phyloP scores from a whole-genome alignment of 1,139 yeast species.

The Suhomyces maxii region DNA sequence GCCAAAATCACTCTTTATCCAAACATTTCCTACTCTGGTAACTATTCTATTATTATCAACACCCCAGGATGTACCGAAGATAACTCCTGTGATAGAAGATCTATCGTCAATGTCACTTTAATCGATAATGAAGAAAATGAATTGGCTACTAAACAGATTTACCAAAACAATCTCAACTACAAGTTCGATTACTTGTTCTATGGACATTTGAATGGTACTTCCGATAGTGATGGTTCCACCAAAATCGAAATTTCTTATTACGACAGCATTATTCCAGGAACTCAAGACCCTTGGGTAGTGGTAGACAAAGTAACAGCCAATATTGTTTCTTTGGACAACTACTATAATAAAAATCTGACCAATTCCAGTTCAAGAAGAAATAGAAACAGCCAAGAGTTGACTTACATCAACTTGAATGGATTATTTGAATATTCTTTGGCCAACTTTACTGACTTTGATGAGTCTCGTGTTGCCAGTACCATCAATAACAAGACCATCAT shows the following conservation, averaged over 20 bases:
- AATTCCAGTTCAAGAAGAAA: conserved; percentile 22
- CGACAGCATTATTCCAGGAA: conserved; percentile 28
- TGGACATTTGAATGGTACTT: conserved; percentile 62
- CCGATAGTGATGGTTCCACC: conserved; percentile 45
- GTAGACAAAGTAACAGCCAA: conserved; percentile 69
- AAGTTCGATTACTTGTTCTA: conserved; percentile 78
- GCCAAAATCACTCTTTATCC: conserved; percentile 65
- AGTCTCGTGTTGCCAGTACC: conserved; percentile 26
- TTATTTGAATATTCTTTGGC: conserved; percentile 76
- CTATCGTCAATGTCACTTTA: conserved; percentile 76
- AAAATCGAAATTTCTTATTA: conserved; percentile 48
- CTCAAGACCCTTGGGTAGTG: conserved; percentile 53
- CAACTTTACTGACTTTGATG: conserved; percentile 59
- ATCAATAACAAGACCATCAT: conserved; percentile 28
- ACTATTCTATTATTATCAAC: conserved; percentile 66
- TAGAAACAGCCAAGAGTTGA: conserved; percentile 22
- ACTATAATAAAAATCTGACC: conserved; percentile 31
- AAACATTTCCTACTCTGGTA: conserved; percentile 70
- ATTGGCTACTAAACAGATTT: conserved; percentile 48
- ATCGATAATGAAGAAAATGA: conserved; percentile 47
- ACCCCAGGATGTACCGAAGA: conserved; percentile 88
- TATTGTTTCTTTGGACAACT: conserved; percentile 51
- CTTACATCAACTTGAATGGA: conserved; percentile 55
- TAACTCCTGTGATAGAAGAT: conserved; percentile 67
- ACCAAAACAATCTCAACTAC: conserved; percentile 75